phyloP scores from a whole-genome alignment of 2,329 filamentous ascomycete genomes.

The Byssoonygena ceratinophila region DNA sequence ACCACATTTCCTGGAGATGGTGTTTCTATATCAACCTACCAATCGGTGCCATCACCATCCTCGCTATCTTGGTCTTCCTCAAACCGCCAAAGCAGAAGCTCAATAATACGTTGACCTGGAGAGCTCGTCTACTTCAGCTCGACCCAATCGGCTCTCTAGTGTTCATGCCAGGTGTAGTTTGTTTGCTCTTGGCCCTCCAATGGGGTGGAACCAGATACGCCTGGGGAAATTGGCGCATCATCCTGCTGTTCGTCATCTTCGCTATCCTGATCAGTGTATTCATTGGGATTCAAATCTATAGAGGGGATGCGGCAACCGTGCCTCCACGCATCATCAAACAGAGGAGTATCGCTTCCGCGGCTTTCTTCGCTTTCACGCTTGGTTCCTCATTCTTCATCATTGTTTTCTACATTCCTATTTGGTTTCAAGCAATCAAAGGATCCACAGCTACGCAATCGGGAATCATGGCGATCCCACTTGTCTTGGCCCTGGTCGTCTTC shows the following conservation, averaged over 20 bases:
- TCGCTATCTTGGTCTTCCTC: slow-evolving; percentile 27
- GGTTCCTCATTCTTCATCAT: slow-evolving; percentile 15
- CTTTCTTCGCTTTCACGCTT: slow-evolving; percentile 9
- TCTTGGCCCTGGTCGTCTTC: slow-evolving; percentile 26
- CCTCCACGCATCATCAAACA: slow-evolving; percentile 23
- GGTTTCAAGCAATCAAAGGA: slow-evolving; percentile 38
- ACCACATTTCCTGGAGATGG: slow-evolving; percentile 36
- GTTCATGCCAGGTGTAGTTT: slow-evolving; percentile 38
- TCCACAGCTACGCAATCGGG: slow-evolving; percentile 30
- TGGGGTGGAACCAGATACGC: slow-evolving; percentile 37
- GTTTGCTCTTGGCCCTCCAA: slow-evolving; percentile 42
- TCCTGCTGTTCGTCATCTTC: slow-evolving; percentile 42
- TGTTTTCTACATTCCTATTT: slow-evolving; percentile 24
- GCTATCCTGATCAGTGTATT: slow-evolving; percentile 40
- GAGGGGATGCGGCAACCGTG: slow-evolving; percentile 21
- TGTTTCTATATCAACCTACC: slow-evolving; percentile 37
- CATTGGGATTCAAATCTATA: slow-evolving; percentile 27
- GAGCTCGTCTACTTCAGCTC: slow-evolving; percentile 24
- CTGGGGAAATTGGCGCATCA: slow-evolving; percentile 39
- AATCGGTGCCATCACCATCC: slow-evolving; percentile 18
- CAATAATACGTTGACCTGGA: slow-evolving; percentile 19
- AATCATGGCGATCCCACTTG: slow-evolving; percentile 28
- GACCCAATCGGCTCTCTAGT: slow-evolving; percentile 37
- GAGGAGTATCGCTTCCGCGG: slow-evolving; percentile 7
- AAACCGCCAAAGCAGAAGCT: slow-evolving; percentile 23